Conservation (phyloP, 2,329 filamentous ascomycete species). For the Sordariomycetes sp. region DNA sequence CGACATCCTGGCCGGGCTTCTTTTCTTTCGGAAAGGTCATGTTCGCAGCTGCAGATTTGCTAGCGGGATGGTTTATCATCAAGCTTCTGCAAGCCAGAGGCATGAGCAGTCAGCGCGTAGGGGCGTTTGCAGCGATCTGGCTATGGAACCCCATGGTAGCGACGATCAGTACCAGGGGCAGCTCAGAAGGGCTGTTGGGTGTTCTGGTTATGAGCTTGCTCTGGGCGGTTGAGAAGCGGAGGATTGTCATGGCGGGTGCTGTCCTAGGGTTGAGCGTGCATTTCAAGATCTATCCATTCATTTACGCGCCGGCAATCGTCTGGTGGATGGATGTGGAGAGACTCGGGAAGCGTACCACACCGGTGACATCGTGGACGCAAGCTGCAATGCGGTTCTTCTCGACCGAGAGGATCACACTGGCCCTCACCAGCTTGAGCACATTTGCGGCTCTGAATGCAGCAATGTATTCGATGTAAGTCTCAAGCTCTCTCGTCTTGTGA, state of each 20-base stretch:
- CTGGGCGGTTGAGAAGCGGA: conserved; percentile 65
- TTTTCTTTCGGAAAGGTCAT: conserved; percentile 83
- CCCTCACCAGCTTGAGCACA: conserved; percentile 56
- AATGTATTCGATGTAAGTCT: conserved; percentile 67
- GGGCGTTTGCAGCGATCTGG: conserved; percentile 81
- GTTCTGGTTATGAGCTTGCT: conserved; percentile 75
- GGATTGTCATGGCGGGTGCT: conserved; percentile 57
- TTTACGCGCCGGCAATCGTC: conserved; percentile 75
- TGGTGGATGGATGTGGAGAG: conserved; percentile 66
- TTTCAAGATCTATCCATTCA: conserved; percentile 98
- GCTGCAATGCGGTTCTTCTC: conserved; percentile 36
- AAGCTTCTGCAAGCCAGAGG: conserved; percentile 22
- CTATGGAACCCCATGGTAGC: conserved; percentile 97
- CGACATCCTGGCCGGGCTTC: conserved; percentile 56
- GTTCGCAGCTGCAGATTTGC: conserved; percentile 74
- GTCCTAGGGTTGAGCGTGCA: conserved; percentile 81
- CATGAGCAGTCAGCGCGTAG: conserved; percentile 45
- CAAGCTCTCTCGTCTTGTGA: background rate
- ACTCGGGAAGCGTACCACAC: conserved; percentile 16
- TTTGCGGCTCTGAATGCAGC: conserved; percentile 65
- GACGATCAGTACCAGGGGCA: conserved; percentile 89
- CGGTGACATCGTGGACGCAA: conserved; percentile 6
- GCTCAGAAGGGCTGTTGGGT: conserved; percentile 82
- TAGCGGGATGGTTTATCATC: conserved; percentile 72
- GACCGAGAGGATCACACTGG: conserved; percentile 45